Percentiles rank a stretch among this genome's conserved stretches.
phyloP scores from a whole-genome alignment of 75 land plant species.

The Azolla pinnata region DNA sequence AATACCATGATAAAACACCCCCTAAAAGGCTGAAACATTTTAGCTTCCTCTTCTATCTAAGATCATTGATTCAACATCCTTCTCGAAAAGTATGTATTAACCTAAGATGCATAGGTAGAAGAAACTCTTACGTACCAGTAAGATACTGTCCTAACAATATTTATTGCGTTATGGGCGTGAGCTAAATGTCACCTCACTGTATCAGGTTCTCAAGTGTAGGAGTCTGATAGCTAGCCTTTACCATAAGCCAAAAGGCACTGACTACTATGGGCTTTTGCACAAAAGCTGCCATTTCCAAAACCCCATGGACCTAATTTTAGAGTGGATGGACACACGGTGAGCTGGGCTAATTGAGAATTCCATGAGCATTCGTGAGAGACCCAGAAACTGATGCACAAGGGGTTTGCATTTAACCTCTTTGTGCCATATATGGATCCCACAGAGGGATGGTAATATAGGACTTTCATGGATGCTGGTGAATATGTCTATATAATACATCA shows the following conservation, averaged over 20 bases:
- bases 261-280: slow-evolving; percentile 39
- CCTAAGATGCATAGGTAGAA: too few relatives aligned
- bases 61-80: too few relatives aligned
- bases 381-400: slow-evolving; percentile 56
- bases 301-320: slow-evolving; percentile 63
- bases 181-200: too few relatives aligned
- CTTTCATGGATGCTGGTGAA: slow-evolving; percentile 86
- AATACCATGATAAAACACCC: too few relatives aligned
- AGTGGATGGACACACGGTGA: slow-evolving; percentile 46
- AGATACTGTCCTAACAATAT: too few relatives aligned
- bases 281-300: slow-evolving; percentile 11
- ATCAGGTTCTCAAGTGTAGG: slow-evolving; percentile 2
- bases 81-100: too few relatives aligned
- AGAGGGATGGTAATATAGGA: slow-evolving; percentile 84
- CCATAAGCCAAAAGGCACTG: slow-evolving; percentile 57
- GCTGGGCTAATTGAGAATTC: slow-evolving; percentile 85
- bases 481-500: too few relatives aligned
- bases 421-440: slow-evolving; percentile 92
- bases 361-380: slow-evolving; percentile 47
- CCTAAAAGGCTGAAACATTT: too few relatives aligned
- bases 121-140: too few relatives aligned
- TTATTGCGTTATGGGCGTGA: too few relatives aligned
- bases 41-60: too few relatives aligned
- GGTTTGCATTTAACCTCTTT: slow-evolving; percentile 67
- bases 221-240: slow-evolving; percentile 32